Percentiles rank a stretch among this genome's conserved stretches.
phyloP scores from a whole-genome alignment of 2,329 filamentous ascomycete genomes.

The Epichloe brachyelytri region DNA sequence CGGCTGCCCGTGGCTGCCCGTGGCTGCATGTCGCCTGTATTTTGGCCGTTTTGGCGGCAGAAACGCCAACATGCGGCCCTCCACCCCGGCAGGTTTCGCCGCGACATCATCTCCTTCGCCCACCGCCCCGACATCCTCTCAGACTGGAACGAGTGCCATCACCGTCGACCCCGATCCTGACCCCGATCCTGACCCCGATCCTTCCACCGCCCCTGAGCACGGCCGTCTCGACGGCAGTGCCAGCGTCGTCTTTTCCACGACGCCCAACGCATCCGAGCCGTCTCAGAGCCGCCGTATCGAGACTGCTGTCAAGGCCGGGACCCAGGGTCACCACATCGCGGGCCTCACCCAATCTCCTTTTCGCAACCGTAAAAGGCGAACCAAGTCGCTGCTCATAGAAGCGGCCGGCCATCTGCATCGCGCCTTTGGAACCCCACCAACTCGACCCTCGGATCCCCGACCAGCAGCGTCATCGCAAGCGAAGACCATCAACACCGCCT shows the following conservation, averaged over 20 bases:
- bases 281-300: constrained; percentile 11
- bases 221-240: constrained; percentile 35
- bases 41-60: too few species aligned
- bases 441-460: constrained; percentile 34
- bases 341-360: constrained; percentile 23
- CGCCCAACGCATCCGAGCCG: constrained; percentile 28
- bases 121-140: too few species aligned
- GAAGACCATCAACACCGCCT: constrained; percentile 40
- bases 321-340: background rate
- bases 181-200: background rate
- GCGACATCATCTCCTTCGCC: too few species aligned
- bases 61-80: too few species aligned
- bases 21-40: background rate
- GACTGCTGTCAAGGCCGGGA: too few species aligned
- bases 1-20: background rate
- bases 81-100: too few species aligned
- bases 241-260: constrained; percentile 31
- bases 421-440: constrained; percentile 50
- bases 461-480: constrained; percentile 17
- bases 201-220: constrained; percentile 17
- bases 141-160: too few species aligned
- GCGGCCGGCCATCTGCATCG: constrained; percentile 30
- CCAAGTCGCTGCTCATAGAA: constrained; percentile 14
- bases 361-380: constrained; percentile 25
- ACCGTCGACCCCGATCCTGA: background rate